A percentile compares a stretch with the other conserved stretches of the same genome.
Evolutionary conservation across 148 eudicot species (phyloP).

Genomic region (Suaeda aralocaspica): DNA sequence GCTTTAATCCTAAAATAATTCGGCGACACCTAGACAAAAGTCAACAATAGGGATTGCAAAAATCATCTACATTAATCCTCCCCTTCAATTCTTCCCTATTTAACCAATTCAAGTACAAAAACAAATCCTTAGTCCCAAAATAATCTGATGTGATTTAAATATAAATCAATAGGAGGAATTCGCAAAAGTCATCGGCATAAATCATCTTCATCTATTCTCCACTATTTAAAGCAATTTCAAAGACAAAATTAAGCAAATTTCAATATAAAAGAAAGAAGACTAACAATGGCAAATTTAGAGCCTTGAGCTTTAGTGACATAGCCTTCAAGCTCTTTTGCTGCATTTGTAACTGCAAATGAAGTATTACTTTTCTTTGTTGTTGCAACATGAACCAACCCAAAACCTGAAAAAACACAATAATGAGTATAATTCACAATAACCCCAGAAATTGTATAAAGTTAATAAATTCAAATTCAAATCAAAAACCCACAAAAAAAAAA

Average conservation of each 20-base stretch:
- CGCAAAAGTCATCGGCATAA: too few species aligned
- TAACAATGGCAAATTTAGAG: slow-evolving; percentile 73
- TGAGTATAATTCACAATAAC: slow-evolving; percentile 2
- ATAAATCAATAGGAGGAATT: too few species aligned
- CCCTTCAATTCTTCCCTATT: too few species aligned
- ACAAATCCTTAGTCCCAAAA: too few species aligned
- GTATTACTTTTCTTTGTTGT: slow-evolving; percentile 26
- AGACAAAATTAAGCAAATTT: neutral
- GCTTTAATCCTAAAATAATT: too few species aligned
- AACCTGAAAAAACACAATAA: slow-evolving; percentile 26
- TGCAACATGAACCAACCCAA: slow-evolving; percentile 36
- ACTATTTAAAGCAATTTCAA: too few species aligned
- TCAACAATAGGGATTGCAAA: too few species aligned
- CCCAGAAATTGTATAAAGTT: neutral
- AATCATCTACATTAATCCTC: too few species aligned
- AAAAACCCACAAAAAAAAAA: neutral
- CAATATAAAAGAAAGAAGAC: slow-evolving; percentile 6
- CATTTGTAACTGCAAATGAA: slow-evolving; percentile 42
- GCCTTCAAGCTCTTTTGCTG: slow-evolving; percentile 71
- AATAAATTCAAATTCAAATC: neutral
- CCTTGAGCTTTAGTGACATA: slow-evolving; percentile 61
- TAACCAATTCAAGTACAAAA: too few species aligned
- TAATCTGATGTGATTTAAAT: too few species aligned
- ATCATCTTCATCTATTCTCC: too few species aligned
- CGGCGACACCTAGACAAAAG: too few species aligned